phyloP scores from a whole-genome alignment of 768 basidiomycete genomes.

The Lactarius quietus region DNA sequence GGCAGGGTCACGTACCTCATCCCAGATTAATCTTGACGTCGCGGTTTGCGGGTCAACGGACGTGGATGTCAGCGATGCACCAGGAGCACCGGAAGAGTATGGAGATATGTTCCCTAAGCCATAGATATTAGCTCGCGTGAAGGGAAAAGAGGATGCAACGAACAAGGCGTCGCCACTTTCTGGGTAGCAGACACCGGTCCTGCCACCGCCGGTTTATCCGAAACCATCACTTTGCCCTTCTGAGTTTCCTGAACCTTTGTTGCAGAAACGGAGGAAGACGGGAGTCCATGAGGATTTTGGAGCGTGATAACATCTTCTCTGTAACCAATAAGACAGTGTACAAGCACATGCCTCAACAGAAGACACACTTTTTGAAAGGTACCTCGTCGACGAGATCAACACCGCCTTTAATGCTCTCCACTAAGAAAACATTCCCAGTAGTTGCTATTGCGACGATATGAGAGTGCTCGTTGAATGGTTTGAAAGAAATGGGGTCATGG shows the following conservation, averaged over 20 bases:
- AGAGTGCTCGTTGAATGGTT: slow-evolving; percentile 94
- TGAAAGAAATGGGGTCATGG: slow-evolving; percentile 97
- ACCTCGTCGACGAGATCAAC: slow-evolving; percentile 83
- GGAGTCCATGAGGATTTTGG: slow-evolving; percentile 83
- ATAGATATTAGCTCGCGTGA: slow-evolving; percentile 8
- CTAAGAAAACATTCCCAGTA: slow-evolving; percentile 90
- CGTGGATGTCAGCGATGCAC: slow-evolving; percentile 92
- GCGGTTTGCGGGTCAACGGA: slow-evolving; percentile 73
- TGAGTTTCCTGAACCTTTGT: slow-evolving; percentile 31
- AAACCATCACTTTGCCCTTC: slow-evolving; percentile 35
- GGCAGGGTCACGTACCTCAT: slow-evolving; percentile 56
- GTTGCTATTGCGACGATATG: slow-evolving; percentile 88
- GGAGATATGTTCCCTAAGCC: slow-evolving; percentile 85
- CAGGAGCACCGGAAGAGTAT: slow-evolving; percentile 83
- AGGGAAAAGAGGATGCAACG: slow-evolving; percentile 27
- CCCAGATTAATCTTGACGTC: slow-evolving; percentile 85
- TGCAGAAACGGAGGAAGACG: slow-evolving; percentile 47
- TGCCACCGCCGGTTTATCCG: slow-evolving; percentile 31
- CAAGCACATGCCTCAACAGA: slow-evolving; percentile 11
- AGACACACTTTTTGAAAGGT: slow-evolving; percentile 72
- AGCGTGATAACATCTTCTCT: slow-evolving; percentile 91
- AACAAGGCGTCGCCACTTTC: slow-evolving; percentile 57
- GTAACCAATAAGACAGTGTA: slow-evolving; percentile 3
- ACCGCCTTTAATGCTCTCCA: slow-evolving; percentile 85
- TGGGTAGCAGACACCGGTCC: slow-evolving; percentile 26